Base-by-base conservation (phyloP, 2,329 filamentous ascomycete genomes). In the Cordyceps farinosa region DNA sequence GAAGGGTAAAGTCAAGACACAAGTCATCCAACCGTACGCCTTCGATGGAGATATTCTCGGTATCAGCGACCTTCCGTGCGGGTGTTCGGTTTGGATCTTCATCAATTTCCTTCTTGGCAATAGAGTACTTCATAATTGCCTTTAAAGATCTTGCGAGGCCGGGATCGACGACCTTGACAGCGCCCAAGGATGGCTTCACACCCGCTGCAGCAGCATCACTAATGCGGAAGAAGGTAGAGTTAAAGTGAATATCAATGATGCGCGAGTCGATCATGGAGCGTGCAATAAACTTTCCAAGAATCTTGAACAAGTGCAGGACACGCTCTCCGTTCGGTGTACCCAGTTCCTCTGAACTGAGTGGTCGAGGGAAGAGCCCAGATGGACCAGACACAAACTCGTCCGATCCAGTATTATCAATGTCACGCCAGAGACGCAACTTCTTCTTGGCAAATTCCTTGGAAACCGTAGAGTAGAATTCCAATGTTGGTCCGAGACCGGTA, bases 381-480 rank as follows among this genome's bases (percentile, higher is more conserved):
- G 87, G 87, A 30, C 91, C 91, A 69, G 91, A 95, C 3, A 95
- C 91, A 76, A 91, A 98, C 66, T 97, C 92, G 62, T 88, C 88
- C 22, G 81, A 78, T 7, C 89, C 85, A 55, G 83, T 83, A 6
- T 82, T 88, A 71, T 98, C 94, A 64, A 90, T 91, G 70, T 98
- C 94, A 17, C 95, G 88, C 96, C 96, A 99, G 5, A 99, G 85
- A 79, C 93, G 97, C 60, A 97, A 86, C 76, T 96, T 97, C 83
- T 94, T 97, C 81, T 95, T 97, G 1, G 91, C 94, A 71, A 98
- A 98, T 74, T 99, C 95, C 70, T 91, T 95, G 0, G 95, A 99
- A 1, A 98, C 94, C 0, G 91, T 96, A 0, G 95, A 97, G 77
- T 99, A 99, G 74, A 99, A 99, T 73, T 99, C 95, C 15, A 99